These are phyloP conservation scores for Melampsora americana DNA, from an alignment of 1,284 basidiomycete genomes.

Conservation along the genomic window DNA sequence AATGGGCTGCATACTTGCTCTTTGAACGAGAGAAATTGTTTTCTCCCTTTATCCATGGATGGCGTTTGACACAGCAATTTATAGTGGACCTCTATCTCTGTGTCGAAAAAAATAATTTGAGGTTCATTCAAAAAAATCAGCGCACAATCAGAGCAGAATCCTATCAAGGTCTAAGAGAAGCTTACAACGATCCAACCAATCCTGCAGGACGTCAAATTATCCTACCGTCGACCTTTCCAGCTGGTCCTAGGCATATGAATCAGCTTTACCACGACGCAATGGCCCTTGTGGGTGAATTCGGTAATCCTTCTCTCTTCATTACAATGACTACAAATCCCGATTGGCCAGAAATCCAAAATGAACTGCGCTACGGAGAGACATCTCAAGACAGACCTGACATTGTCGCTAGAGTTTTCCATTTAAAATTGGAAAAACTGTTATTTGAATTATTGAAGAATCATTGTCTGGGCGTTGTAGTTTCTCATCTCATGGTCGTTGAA, in stretches of 20 bases:
- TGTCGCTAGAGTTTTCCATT: neutral
- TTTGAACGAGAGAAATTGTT: neutral
- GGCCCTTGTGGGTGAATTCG: constrained; percentile 52
- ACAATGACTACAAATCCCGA: constrained; percentile 56
- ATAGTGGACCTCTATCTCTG: neutral
- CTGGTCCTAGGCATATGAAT: constrained; percentile 53
- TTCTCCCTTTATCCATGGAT: neutral
- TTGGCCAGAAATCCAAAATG: constrained; percentile 55
- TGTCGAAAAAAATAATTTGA: neutral
- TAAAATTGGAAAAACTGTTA: neutral
- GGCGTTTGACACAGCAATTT: neutral
- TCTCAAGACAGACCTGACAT: constrained; percentile 2
- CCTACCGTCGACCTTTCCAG: constrained; percentile 55
- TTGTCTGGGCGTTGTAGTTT: neutral
- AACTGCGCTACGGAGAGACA: neutral
- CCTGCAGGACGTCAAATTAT: constrained; percentile 48
- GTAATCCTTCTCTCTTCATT: constrained; percentile 55
- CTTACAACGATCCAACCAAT: constrained; percentile 10
- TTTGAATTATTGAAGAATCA: neutral
- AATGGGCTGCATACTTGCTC: constrained; percentile 1
- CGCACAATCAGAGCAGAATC: neutral
- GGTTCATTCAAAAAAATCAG: neutral
- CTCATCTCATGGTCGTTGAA: constrained; percentile 3
- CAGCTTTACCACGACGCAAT: constrained; percentile 56
- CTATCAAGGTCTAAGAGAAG: neutral